Evolutionary conservation across 2,329 filamentous ascomycete species (phyloP), one percentile per base, ranked within the genome.

Genomic region (Talaromyces atroroseus): DNA sequence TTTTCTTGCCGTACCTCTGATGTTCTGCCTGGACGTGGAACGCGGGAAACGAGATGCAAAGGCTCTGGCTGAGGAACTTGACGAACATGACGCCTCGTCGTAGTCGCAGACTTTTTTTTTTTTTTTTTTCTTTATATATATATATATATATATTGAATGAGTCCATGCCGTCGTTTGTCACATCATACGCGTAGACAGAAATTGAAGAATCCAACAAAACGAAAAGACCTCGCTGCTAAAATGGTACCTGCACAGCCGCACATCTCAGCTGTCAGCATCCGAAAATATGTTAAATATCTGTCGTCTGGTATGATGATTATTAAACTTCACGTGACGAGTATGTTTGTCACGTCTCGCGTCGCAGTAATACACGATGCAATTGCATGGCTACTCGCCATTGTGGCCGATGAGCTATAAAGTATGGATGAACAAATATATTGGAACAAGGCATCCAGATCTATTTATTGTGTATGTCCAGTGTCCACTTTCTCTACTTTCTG

Each of bases 21-120:
- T 97, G 72, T 87, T 86, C 68, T 82, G 90, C 54, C 89, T 99
- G 36, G 81, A 96, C 70, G 89, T 95, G 10, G 89, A 95, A 53
- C 80, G 89, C 38, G 89, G 89, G 11, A 89, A 84, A 72, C 73
- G 75, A 47, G 87, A 90, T 66, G 88, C 86, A 1, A 78, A 81
- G 62, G 82, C 77, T 63, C 74, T 92, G 56, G 85, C 86, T 0
- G 78, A 81, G 57, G 76, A 76, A 58, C 61, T 79, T 21, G 70
- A 76, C 58, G 68, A 54, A 38, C 29, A 46, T 29, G 20, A 48
- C n/a, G 34, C 48, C 10, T 47, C 32, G 26, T 46, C 48, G 34
- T 16, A 44, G 18, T 42, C 34, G 34, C 36, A 18, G 36, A 40
- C 36, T 18, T 16, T 14, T 40, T n/a, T 10, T 16, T 38, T 4